phyloP scores from a whole-genome alignment of 1,139 yeast species.

The Protomyces gravidus region DNA sequence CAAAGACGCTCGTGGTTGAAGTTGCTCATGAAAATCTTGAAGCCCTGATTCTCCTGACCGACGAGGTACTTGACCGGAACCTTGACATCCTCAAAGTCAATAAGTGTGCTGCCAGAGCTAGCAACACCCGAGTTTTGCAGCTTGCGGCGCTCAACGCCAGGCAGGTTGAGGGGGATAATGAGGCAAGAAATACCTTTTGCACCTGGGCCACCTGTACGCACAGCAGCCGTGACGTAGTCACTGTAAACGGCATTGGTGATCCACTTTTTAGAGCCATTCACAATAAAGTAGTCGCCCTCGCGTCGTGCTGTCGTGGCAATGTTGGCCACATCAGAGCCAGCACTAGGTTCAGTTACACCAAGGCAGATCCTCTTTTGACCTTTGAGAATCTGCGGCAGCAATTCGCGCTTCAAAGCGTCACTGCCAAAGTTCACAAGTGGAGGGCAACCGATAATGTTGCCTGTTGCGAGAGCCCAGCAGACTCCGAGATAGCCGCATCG shows the following conservation, averaged over 20 bases:
- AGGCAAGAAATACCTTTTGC: conserved; percentile 46
- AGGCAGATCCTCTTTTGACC: conserved; percentile 44
- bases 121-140: conserved; percentile 46
- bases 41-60: conserved; percentile 47
- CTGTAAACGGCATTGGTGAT: conserved; percentile 40
- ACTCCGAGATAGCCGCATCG: conserved; percentile 44
- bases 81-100: conserved; percentile 47
- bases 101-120: conserved; percentile 44
- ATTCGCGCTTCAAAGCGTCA: conserved; percentile 38
- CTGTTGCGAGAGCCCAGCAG: conserved; percentile 43
- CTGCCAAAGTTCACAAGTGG: conserved; percentile 42
- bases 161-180: conserved; percentile 43
- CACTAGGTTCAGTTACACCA: conserved; percentile 45
- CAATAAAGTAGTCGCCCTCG: conserved; percentile 43
- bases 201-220: conserved; percentile 45
- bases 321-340: conserved; percentile 48
- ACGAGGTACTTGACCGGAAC: conserved; percentile 46
- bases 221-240: conserved; percentile 48
- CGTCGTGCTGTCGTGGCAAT: conserved; percentile 42
- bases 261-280: conserved; percentile 48
- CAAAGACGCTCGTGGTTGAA: conserved; percentile 48
- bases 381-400: conserved; percentile 40
- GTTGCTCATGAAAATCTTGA: conserved; percentile 47
- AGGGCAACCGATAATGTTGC: conserved; percentile 44
- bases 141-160: conserved; percentile 43